Conservation (phyloP, 768 basidiomycete species). For the Kwoniella sp. region DNA sequence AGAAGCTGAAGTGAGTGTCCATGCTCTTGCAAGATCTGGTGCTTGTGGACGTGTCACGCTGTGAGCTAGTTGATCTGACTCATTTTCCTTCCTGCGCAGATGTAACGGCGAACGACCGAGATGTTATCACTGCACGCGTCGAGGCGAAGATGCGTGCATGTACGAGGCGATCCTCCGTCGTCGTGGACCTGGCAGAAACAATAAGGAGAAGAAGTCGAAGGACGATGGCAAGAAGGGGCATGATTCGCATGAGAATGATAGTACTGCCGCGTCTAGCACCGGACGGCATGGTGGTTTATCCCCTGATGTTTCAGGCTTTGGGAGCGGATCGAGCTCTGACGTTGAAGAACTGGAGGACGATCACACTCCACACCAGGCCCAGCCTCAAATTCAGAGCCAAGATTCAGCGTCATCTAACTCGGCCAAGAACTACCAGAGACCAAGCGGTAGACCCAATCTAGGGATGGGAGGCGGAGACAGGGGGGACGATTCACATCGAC, state of each 20-base stretch:
- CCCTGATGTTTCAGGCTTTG: not conserved
- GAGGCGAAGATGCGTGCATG: constrained; percentile 43
- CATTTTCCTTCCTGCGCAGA: constrained; percentile 22
- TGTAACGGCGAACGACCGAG: constrained; percentile 54
- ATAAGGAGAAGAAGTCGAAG: constrained; percentile 32
- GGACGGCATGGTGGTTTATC: not conserved
- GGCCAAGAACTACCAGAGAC: not conserved
- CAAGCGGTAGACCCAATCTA: constrained; percentile 2
- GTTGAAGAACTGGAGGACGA: not conserved
- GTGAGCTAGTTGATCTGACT: constrained; percentile 2
- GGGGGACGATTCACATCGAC: not conserved
- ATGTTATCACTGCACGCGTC: constrained; percentile 51
- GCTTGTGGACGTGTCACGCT: not conserved
- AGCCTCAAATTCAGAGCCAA: not conserved
- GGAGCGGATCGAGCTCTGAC: not conserved
- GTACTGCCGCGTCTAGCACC: not conserved
- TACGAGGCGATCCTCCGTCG: constrained; percentile 53
- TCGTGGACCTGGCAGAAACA: constrained; percentile 55
- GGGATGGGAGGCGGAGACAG: constrained; percentile 3
- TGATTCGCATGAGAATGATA: not conserved
- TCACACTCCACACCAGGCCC: not conserved
- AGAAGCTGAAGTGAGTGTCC: constrained; percentile 43
- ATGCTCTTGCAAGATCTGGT: not conserved
- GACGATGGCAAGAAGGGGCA: not conserved
- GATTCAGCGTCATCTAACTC: not conserved